Evolutionary conservation across 208 protist genomes (phyloP), one percentile per base, ranked within the genome.

Genomic region (Wallacemonas rigidus): DNA sequence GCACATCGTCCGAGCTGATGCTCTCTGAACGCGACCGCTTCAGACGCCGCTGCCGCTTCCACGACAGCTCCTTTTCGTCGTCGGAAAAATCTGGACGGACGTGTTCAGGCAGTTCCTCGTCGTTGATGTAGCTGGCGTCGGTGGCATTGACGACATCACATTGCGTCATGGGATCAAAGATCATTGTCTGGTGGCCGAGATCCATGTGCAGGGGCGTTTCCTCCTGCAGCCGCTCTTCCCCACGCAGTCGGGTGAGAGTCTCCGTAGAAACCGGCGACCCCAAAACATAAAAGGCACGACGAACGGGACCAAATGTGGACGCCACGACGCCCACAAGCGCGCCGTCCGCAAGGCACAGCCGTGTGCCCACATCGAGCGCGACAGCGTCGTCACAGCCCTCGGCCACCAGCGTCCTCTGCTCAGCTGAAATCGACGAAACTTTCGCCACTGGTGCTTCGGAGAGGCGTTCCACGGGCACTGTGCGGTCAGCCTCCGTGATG

Each of bases 51-150:
- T 85, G 63, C n/a, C 76, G 89, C 79, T 91, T 98, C 94, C 85
- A 98, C 67, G 81, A 74, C 39, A 75, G 77, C 75, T 96, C 87
- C 74, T 85, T 86, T 56, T 95, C 89, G 64, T 95, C 93, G 53
- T 97, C 90, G 8, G 87, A 95, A 61, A 97, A 97, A 67, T 95
- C 90, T 3, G 92, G 92, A 12, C 86, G 78, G 7, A 94, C 87
- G 67, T 93, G 55, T 36, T 80, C 76, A 8, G 92, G 92, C 6
- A 97, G 86, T 61, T 97, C 90, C 50, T 94, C 90, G 60, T 97
- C 92, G 68, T 97, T 91, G 38, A 97, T 69, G 71, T 95, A 97
- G 68, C 89, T 95, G 0, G 92, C 92, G 63, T 97, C 92, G 0
- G 89, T 97, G 38, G 88, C 92, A 6, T 79, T 76, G 8, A 67